Evolutionary conservation across 177 flowering plant genomes (phyloP), one percentile per base, ranked within the genome.

Genomic region (Vitis hybrid): DNA sequence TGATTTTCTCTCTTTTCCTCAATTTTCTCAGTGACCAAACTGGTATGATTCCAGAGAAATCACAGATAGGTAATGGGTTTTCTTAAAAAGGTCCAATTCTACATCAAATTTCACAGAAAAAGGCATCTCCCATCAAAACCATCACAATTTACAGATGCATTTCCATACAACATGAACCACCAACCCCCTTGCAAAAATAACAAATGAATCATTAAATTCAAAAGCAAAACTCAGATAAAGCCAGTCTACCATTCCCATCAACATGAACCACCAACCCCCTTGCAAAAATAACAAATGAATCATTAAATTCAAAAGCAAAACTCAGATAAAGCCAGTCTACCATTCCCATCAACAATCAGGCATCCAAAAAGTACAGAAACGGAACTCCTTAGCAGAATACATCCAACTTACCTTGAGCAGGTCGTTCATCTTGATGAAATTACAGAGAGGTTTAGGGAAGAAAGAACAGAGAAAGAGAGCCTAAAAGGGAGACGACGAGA

Each of bases 341-440:
- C 30, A 26, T 26, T 26, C 30, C 30, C 5, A 26, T 26, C 4
- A 26, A 26, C 30, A 26, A 26, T 26, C 30, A 26, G 30, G 30
- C 30, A 26, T 26, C 30, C 30, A 26, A 26, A 26, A 26, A 26
- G 5, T 26, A 26, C 30, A 26, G 30, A 26, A 26, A 26, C 5
- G 30, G 30, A 26, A 26, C 5, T 26, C 30, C 30, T 26, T 26
- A 3, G 30, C 30, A 26, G 30, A 26, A 26, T 26, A 26, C 30
- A 26, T 26, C 30, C 30, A 26, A 74, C 19, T 65, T 75, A 82
- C 88, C 77, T 79, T 72, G 62, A 85, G 84, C 59, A 82, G 65
- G 70, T 85, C 88, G 80, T 85, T 85, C 88, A 85, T 84, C 69
- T 78, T 60, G 77, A 64, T 61, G 59, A 51, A 58, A 62, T 13